Evolutionary conservation across 2,329 filamentous ascomycete genomes (phyloP).

Genomic region (Fusarium redolens): DNA sequence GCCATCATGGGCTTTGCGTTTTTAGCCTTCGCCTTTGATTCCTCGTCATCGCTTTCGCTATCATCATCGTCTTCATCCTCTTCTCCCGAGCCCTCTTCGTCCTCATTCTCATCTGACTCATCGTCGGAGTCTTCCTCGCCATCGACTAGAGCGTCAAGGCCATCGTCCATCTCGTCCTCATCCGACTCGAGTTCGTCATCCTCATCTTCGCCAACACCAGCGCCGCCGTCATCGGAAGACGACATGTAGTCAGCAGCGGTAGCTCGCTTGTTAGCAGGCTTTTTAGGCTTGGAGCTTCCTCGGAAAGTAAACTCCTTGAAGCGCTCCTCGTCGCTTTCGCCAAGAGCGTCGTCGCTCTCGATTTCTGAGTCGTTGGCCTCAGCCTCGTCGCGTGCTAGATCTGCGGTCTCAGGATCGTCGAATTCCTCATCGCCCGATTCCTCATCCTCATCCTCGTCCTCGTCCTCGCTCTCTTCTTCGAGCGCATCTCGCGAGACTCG

Average conservation of each 20-base stretch:
- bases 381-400: conserved; percentile 64
- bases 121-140: conserved; percentile 49
- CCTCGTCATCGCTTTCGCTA: conserved; percentile 51
- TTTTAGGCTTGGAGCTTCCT: conserved; percentile 65
- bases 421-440: conserved; percentile 63
- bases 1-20: conserved; percentile 50
- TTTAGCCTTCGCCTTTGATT: conserved; percentile 39
- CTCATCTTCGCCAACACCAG: conserved; percentile 50
- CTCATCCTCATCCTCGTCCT: conserved; percentile 54
- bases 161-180: conserved; percentile 54
- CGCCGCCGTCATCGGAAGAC: conserved; percentile 54
- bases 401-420: conserved; percentile 66
- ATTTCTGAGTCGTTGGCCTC: conserved; percentile 69
- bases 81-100: conserved; percentile 51
- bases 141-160: conserved; percentile 50
- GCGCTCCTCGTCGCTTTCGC: conserved; percentile 83
- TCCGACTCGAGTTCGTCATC: conserved; percentile 51
- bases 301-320: conserved; percentile 79
- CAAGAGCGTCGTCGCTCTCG: conserved; percentile 77
- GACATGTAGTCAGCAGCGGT: conserved; percentile 70
- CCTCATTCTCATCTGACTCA: conserved; percentile 51
- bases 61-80: conserved; percentile 54
- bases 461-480: conserved; percentile 66
- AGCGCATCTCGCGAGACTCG: conserved; percentile 77
- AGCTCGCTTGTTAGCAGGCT: conserved; percentile 54